A percentile compares a stretch with the other conserved stretches of the same genome.
Evolutionary conservation across 371 early-diverging fungal species (phyloP).

Genomic region (Mortierella sp.): DNA sequence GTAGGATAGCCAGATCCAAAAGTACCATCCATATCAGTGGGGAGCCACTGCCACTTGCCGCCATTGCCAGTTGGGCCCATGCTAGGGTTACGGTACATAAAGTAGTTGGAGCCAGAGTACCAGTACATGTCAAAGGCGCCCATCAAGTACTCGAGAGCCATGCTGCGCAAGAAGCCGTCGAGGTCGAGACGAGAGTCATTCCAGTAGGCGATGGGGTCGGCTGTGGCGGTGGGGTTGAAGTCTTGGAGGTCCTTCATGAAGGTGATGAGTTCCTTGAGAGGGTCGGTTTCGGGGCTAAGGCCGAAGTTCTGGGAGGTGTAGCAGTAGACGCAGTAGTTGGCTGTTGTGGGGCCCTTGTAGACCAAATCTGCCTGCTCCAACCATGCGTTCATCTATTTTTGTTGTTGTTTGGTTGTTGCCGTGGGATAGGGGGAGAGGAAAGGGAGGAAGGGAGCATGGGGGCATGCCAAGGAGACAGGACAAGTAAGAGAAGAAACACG

Average conservation of each 20-base stretch:
- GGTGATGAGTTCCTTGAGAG: conserved; percentile 33
- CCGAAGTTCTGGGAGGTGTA: conserved; percentile 29
- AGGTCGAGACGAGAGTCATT: conserved; percentile 42
- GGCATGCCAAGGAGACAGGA: not conserved
- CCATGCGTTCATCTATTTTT: conserved; percentile 45
- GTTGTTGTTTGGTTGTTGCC: no score
- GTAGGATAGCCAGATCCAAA: conserved; percentile 35
- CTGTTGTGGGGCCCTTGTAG: conserved; percentile 36
- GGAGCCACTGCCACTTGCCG: conserved; percentile 50
- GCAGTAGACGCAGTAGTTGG: conserved; percentile 17
- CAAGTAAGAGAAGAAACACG: not conserved
- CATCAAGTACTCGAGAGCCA: conserved; percentile 52
- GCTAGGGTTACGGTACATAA: conserved; percentile 51
- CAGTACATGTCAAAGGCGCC: conserved; percentile 47
- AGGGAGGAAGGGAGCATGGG: not conserved
- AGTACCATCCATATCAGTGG: conserved; percentile 45
- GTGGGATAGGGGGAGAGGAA: not conserved
- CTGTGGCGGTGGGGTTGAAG: conserved; percentile 35
- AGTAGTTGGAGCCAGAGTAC: conserved; percentile 47
- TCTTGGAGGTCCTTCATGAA: conserved; percentile 44
- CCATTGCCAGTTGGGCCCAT: conserved; percentile 43
- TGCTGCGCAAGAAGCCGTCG: conserved; percentile 40
- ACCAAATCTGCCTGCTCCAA: conserved; percentile 28
- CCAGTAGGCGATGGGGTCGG: conserved; percentile 36
- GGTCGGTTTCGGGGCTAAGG: conserved; percentile 19